Conservation (phyloP, 768 basidiomycete genomes). For the Macrolepiota albuminosa region DNA sequence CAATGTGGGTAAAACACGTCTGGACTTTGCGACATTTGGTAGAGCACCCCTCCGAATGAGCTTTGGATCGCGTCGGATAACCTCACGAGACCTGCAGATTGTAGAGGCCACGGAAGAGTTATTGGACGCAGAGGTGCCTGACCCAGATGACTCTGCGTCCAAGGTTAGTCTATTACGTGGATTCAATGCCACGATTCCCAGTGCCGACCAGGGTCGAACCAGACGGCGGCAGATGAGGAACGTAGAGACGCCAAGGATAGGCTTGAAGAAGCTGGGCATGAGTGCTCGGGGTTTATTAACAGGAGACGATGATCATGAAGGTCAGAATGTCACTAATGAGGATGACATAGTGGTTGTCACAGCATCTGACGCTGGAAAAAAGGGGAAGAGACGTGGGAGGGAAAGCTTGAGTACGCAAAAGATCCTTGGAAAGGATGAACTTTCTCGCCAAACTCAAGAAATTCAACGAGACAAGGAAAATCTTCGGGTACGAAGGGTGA, state of each 20-base stretch:
- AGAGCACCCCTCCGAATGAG: slow-evolving; percentile 71
- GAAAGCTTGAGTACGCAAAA: slow-evolving; percentile 68
- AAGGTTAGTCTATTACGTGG: slow-evolving; percentile 83
- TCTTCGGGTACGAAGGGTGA: slow-evolving; percentile 79
- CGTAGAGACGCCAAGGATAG: slow-evolving; percentile 69
- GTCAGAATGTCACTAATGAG: slow-evolving; percentile 64
- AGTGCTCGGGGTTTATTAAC: slow-evolving; percentile 70
- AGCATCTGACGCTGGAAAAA: slow-evolving; percentile 31
- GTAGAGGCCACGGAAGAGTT: slow-evolving; percentile 79
- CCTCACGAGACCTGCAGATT: slow-evolving; percentile 80
- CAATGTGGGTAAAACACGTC: slow-evolving; percentile 31
- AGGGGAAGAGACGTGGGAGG: slow-evolving; percentile 50
- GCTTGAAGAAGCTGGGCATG: slow-evolving; percentile 77
- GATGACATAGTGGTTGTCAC: slow-evolving; percentile 70
- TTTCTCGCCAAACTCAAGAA: slow-evolving; percentile 78
- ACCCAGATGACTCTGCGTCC: slow-evolving; percentile 63
- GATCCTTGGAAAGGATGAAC: slow-evolving; percentile 77
- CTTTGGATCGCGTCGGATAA: slow-evolving; percentile 60
- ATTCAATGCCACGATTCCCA: slow-evolving; percentile 93
- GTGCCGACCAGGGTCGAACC: slow-evolving; percentile 72
- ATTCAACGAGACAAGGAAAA: slow-evolving; percentile 92
- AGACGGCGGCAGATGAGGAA: slow-evolving; percentile 77
- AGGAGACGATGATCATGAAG: slow-evolving; percentile 51
- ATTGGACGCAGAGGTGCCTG: slow-evolving; percentile 66
- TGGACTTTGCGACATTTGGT: slow-evolving; percentile 77